These are phyloP conservation scores for Cryphonectria parasitica DNA, from an alignment of 2,329 filamentous ascomycete genomes.

Conservation along the genomic window DNA sequence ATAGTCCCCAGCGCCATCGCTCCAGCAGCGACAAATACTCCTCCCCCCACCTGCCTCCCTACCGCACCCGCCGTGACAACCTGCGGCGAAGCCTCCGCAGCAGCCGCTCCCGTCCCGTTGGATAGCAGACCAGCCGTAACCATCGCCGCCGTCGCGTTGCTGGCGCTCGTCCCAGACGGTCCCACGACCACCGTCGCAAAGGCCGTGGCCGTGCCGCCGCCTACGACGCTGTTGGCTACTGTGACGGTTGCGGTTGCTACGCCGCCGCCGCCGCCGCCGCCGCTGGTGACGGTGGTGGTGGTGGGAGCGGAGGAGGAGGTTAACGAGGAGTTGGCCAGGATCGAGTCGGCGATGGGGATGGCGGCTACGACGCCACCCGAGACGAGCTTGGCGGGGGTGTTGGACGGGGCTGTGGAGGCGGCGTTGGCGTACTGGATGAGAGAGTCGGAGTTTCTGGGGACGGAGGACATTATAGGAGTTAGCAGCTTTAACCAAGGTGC, in stretches of 20 bases:
- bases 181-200: conserved; percentile 22
- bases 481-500: no score
- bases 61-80: not conserved
- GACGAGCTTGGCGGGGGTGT: conserved; percentile 14
- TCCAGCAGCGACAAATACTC: not conserved
- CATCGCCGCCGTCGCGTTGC: not conserved
- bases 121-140: not conserved
- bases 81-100: not conserved
- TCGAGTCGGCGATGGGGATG: conserved; percentile 20
- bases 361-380: conserved; percentile 17
- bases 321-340: conserved; percentile 8
- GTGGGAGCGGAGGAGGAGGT: not conserved
- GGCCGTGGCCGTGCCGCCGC: conserved; percentile 20
- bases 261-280: not conserved
- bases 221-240: not conserved
- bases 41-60: not conserved
- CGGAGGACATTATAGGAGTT: not conserved
- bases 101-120: not conserved
- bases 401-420: not conserved
- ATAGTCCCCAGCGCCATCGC: conserved; percentile 1
- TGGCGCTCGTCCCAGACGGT: not conserved
- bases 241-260: conserved; percentile 7
- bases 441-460: conserved; percentile 4
- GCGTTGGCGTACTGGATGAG: conserved; percentile 18
- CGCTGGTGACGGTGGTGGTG: not conserved